Base-by-base conservation (phyloP, 768 basidiomycete genomes). In the Lentinus tigrinus region DNA sequence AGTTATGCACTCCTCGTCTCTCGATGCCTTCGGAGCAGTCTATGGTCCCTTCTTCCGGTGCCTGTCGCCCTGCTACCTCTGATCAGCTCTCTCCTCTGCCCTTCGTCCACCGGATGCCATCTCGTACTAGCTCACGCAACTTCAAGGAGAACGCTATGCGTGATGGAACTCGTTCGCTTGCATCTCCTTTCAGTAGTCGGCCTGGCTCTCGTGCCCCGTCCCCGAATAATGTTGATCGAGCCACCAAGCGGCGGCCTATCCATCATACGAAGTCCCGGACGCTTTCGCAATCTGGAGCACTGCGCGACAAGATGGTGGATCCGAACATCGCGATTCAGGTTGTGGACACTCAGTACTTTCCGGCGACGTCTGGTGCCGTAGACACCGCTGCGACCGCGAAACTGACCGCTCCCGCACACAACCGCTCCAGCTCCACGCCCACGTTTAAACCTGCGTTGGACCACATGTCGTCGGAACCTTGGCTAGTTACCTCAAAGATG, bases 31-130 rank as follows among this genome's bases (percentile, higher is more conserved):
- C 61, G n/a, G 62, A 63, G 19, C 46, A 62, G 1, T 47, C 51
- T n/a, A 52, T 65, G 47, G 14, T 44, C n/a, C 52, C 55, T 21
- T 60, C 59, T 9, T 62, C 62, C 17, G 61, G 61, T n/a, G 44
- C 64, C 36, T 68, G 63, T 3, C 42, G 58, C 10, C 59, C 65
- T 8, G 4, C 13, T 13, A 3, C 37, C 23, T 69, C 69, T 44
- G 76, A 77, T 44, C 67, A 72, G 44, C 61, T 81, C 11, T 81
- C 82, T 19, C 79, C 79, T 2, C 69, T 80, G 28, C 81, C 81
- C 49, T 48, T 66, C 27, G 51, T 66, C 61, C 69, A 69, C 55
- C 74, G 71, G 27, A 63, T 71, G 26, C 48, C 70, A 37, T 74
- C 77, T 57, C 74, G 75, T 58, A 76, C 74, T 43, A 70, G 71